Evolutionary conservation across 2,329 filamentous ascomycete genomes (phyloP).

Genomic region (Colletotrichum lentis): DNA sequence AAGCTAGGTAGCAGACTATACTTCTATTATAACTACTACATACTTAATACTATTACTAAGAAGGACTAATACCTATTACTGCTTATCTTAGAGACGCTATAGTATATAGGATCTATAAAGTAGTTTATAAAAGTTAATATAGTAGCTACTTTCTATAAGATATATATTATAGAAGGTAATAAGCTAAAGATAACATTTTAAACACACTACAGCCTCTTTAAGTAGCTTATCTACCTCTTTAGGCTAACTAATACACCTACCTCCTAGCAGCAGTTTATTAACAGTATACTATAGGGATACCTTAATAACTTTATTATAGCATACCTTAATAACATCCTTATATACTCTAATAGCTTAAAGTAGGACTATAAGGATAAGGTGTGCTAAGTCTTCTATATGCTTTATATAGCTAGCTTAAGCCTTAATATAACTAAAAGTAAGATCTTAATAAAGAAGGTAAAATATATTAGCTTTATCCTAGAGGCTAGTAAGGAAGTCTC

Average conservation of each 20-base stretch:
- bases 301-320: no score
- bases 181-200: background rate
- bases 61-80: background rate
- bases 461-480: no score
- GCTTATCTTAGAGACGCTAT: background rate
- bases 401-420: no score
- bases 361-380: background rate
- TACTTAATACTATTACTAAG: background rate
- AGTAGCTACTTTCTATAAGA: no score
- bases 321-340: no score
- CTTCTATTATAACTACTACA: background rate
- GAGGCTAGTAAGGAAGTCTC: no score
- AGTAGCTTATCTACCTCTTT: no score
- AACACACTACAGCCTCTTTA: no score
- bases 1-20: background rate
- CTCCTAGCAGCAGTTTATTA: no score
- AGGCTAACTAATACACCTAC: no score
- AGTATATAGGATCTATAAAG: background rate
- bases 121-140: background rate
- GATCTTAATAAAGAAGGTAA: background rate
- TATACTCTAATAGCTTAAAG: background rate
- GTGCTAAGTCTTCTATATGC: background rate
- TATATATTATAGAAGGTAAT: background rate
- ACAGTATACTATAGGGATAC: no score
- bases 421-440: background rate